Base-by-base conservation (phyloP, 2,329 filamentous ascomycete species). In the Fusarium irregulare region DNA sequence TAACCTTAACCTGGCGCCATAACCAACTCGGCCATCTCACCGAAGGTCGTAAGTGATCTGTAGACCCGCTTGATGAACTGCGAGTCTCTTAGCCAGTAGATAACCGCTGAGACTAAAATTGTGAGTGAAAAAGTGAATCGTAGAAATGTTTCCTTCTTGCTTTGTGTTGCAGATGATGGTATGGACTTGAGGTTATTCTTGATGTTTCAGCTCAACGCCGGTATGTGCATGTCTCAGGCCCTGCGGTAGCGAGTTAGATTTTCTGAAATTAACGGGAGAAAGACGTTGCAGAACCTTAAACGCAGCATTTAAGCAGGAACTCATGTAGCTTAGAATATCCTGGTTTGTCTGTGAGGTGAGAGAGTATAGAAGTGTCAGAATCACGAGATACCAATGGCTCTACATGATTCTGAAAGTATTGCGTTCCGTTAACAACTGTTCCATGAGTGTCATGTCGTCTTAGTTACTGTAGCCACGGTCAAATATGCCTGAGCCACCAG, bases 11-110 rank as follows among this genome's bases (percentile, higher is more conserved):
- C 61, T 64, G 61, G 50, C 61, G 61, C 61, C 59, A 64, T 64
- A 73, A 73, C 71, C 71, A 73, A 73, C 71, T 73, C 70, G 71
- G 71, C 71, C 71, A 73, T 73, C 70, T 73, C 61, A 73, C 71
- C 71, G 6, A 14, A 59, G 32, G 41, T 37, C 18, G 34, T 2
- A 37, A 37, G 34, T n/a, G 12, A 46, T 37, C 11, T 14, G 18
- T 14, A 37, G 60, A 65, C 53, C 62, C 60, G 34, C 60, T 65
- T 65, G 27, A 10, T 53, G 28, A 2, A 13, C 0, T 7, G 4
- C 4, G 0, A 1, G 0, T 3, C 23, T 32, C 2, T 23, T 50
- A 42, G 8, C 4, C 6, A 34, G 5, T 13, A 13, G 0, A 64
- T 64, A 64, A 13, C 0, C 5, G 25, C 18, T 34, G 6, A 56